These are phyloP conservation scores for Rubroshorea leprosula DNA, from an alignment of 345 rosid genomes.

Conservation along the genomic window DNA sequence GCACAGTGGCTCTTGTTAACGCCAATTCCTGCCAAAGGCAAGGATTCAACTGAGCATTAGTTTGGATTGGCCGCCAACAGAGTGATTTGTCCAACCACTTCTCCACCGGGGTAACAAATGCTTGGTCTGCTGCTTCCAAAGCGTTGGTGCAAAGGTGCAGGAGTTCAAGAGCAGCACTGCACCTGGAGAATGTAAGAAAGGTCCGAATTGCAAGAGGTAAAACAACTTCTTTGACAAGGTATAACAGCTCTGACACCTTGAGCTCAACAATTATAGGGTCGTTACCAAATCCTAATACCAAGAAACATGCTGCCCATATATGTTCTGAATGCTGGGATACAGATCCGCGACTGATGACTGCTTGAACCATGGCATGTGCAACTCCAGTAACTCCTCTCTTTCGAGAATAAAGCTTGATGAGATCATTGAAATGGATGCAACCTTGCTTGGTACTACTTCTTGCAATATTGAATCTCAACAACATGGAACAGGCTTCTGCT, in stretches of 20 bases:
- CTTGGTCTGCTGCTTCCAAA: constrained; percentile 79
- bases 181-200: constrained; percentile 72
- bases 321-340: constrained; percentile 53
- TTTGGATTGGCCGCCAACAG: constrained; percentile 85
- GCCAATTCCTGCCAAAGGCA: constrained; percentile 93
- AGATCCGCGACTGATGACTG: constrained; percentile 61
- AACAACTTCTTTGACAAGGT: constrained; percentile 53
- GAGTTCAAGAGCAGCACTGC: constrained; percentile 78
- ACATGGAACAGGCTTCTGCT: constrained; percentile 74
- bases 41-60: constrained; percentile 86
- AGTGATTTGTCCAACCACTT: constrained; percentile 80
- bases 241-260: constrained; percentile 57
- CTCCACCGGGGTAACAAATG: constrained; percentile 77
- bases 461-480: constrained; percentile 79
- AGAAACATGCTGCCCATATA: constrained; percentile 79
- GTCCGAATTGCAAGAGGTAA: constrained; percentile 73
- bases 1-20: constrained; percentile 71
- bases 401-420: constrained; percentile 61
- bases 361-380: constrained; percentile 68
- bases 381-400: constrained; percentile 44
- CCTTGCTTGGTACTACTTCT: constrained; percentile 60
- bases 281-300: constrained; percentile 64
- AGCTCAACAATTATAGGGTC: constrained; percentile 61
- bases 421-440: constrained; percentile 52
- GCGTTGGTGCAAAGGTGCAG: constrained; percentile 81